Conservation (phyloP, 495 filamentous ascomycete genomes). For the Friedmanniomyces simplex region DNA sequence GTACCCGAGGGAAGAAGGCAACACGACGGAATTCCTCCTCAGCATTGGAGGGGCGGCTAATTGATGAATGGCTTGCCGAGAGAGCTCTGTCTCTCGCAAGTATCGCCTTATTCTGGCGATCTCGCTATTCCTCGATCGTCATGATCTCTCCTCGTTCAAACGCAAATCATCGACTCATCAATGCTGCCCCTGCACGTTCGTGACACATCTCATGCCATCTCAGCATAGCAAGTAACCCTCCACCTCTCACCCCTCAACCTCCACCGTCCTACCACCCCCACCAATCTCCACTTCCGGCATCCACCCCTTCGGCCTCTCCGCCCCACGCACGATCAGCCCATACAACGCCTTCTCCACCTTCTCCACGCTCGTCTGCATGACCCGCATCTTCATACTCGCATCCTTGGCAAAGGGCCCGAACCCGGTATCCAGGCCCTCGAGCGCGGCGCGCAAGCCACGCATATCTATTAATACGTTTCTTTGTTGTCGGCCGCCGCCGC, state of each 20-base stretch:
- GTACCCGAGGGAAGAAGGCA: no score
- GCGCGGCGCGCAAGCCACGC: constrained; percentile 56
- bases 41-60: no score
- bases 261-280: constrained; percentile 20
- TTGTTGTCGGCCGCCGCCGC: constrained; percentile 18
- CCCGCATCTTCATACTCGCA: constrained; percentile 67
- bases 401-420: constrained; percentile 44
- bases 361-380: constrained; percentile 78
- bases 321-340: constrained; percentile 72
- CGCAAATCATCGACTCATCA: no score
- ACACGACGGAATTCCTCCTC: no score
- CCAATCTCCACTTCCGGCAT: constrained; percentile 61
- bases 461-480: constrained; percentile 65
- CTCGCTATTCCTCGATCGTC: no score
- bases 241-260: constrained; percentile 34
- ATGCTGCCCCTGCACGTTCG: no score
- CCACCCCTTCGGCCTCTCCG: constrained; percentile 87
- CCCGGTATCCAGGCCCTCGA: constrained; percentile 56
- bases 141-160: no score
- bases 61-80: no score
- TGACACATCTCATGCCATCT: no score
- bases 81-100: no score
- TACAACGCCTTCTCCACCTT: constrained; percentile 91
- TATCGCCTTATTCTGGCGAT: no score
- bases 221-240: no score